Base-by-base conservation (phyloP, 2,329 filamentous ascomycete genomes). In the Cryphonectria parasitica region DNA sequence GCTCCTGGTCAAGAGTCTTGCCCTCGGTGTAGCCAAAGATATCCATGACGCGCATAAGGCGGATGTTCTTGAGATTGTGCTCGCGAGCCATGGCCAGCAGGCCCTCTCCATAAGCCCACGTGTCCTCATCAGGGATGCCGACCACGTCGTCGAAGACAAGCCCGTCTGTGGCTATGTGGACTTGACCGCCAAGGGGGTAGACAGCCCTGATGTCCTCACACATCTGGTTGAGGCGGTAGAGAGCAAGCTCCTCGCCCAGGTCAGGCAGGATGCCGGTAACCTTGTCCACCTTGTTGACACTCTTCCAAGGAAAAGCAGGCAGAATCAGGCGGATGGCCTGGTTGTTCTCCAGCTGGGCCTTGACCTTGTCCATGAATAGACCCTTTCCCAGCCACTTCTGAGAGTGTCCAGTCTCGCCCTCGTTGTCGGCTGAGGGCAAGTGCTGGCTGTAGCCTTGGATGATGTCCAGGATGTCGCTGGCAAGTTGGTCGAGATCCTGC, bases 181-280 rank as follows among this genome's bases (percentile, higher is more conserved):
- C 31, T 17, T 62, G 31, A 3, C 28, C 58, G 1, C 58, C 58
- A 2, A 36, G 58, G 7, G 28, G 58, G 34, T 62, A 62, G 58
- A 62, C 13, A 11, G 25, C 17, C 28, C 22, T 36, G 31, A 62
- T 62, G 58, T 36, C 31, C 31, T 62, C 58, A 39, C 58, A 62
- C 22, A 62, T 34, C 25, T 36, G 28, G 8, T 62, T 62, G 8
- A 62, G 31, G 7, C 58, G 58, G 22, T 19, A 62, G 58, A 62
- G 58, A 2, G 58, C 58, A 7, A 62, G 28, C n/a, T 62, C 58
- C 58, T 62, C 58, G 34, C 28, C 82, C n/a, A 81, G 76, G 63
- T 84, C 82, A 0, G 82, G 82, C 3, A 83, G 73, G 0, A 69
- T 71, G 2, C 82, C 78, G 22, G 78, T 68, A 7, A 79, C 78